Base-by-base conservation (phyloP, 202 grass and related monocot species). In the Tripidium arundinaceum region DNA sequence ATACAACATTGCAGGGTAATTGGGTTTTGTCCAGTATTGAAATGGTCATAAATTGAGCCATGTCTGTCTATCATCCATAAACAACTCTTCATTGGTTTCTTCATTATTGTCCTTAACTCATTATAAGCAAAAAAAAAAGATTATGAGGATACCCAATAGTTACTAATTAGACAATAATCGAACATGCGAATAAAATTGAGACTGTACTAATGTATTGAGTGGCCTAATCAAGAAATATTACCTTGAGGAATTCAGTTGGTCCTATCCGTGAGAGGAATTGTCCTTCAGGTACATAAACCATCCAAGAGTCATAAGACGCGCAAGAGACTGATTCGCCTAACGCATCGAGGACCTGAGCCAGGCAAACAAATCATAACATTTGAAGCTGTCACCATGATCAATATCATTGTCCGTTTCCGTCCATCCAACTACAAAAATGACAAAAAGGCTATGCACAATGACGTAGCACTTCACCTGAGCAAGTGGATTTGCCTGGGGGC, bases 211-310 rank as follows among this genome's bases (percentile, higher is more conserved):
- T n/a, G 6, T 54, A 27, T 27, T 7, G 33, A 11, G 25, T 50
- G 40, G 16, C 39, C 16, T 31, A 66, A 21, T 74, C 16, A 87
- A 28, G 24, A 40, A 13, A 75, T 11, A 29, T 78, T 42, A 97
- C 92, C 88, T 95, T 98, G 42, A 93, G 85, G 86, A 98, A 98
- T 52, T 98, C 90, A 38, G 86, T 93, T 62, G 96, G 96, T 2
- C 96, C 90, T 60, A 99, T 99, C 75, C 78, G 59, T 11, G 92
- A 96, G 62, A 91, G 76, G 60, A 99, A 99, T 39, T 99, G 88
- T 29, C 87, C 96, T 87, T 99, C 90, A 49, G 92, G 96, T 60
- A 91, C 66, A 85, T 99, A 93, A 22, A 99, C 92, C 96, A 99
- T 99, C 92, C 92, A 99, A 16, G 96, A 99, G 69, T 96, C 86